Percentiles rank a stretch among this genome's conserved stretches.
These are phyloP conservation scores for Gossypium herbaceum DNA, from an alignment of 345 rosid genomes.

Conservation along the genomic window DNA sequence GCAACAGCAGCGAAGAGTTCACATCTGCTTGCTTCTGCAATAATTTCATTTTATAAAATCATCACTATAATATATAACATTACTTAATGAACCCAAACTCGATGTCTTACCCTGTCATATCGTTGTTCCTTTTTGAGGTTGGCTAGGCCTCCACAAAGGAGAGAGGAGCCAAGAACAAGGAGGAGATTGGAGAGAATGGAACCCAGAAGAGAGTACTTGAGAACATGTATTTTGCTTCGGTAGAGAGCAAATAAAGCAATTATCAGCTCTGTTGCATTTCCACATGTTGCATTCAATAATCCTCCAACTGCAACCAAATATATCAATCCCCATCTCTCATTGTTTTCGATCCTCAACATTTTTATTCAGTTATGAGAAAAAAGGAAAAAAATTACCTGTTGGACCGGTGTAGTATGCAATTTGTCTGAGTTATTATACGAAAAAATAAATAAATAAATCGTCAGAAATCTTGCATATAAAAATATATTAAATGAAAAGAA, in stretches of 20 bases:
- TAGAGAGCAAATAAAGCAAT: constrained; percentile 81
- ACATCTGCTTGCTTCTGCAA: constrained; percentile 83
- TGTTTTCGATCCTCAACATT: not conserved
- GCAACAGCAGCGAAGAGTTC: constrained; percentile 59
- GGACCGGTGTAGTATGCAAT: constrained; percentile 89
- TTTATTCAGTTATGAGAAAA: not conserved
- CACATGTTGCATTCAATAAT: constrained; percentile 89
- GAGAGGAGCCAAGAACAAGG: constrained; percentile 82
- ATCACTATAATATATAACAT: not conserved
- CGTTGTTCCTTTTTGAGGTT: constrained; percentile 68
- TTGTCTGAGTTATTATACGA: constrained; percentile 45
- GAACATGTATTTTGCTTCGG: constrained; percentile 60
- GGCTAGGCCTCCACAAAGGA: constrained; percentile 77
- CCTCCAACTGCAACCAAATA: constrained; percentile 70
- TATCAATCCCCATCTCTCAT: not conserved
- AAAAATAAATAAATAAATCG: not conserved
- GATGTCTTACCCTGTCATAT: constrained; percentile 60
- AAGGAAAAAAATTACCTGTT: constrained; percentile 50
- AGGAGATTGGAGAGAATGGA: constrained; percentile 88
- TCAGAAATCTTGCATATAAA: not conserved
- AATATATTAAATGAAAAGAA: not conserved
- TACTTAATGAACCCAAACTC: too few relatives aligned
- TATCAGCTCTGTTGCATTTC: constrained; percentile 90
- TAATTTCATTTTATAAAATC: not conserved
- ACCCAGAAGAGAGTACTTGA: constrained; percentile 82